Evolutionary conservation across 306 rosid species (phyloP).

Genomic region (Dryas drummondii): DNA sequence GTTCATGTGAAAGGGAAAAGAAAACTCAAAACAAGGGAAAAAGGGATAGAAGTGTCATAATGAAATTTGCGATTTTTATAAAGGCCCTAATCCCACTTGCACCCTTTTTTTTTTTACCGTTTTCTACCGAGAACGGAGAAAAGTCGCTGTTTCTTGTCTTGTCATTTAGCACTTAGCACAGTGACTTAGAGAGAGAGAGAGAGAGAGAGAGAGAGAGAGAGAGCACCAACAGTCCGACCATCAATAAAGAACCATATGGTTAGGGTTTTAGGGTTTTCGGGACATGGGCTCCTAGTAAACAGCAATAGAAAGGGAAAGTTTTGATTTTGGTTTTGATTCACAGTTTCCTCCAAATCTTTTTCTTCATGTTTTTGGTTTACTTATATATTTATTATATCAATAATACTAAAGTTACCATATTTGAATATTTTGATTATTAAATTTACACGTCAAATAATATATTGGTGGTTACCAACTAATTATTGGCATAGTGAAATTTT

Average conservation of each 20-base stretch:
- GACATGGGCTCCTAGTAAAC: conserved; percentile 51
- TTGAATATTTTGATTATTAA: no score
- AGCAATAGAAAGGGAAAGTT: conserved; percentile 18
- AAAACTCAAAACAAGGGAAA: not conserved
- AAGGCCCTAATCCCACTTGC: conserved; percentile 28
- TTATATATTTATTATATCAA: not conserved
- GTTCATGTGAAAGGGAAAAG: not conserved
- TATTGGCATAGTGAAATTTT: no score
- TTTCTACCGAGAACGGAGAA: conserved; percentile 61
- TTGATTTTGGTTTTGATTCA: not conserved
- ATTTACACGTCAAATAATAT: no score
- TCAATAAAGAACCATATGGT: conserved; percentile 42
- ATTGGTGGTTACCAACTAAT: no score
- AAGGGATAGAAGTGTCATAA: conserved; percentile 29
- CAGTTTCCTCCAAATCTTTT: conserved; percentile 6
- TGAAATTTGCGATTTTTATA: not conserved
- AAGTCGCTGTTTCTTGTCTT: conserved; percentile 61
- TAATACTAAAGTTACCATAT: no score
- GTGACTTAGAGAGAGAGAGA: no score
- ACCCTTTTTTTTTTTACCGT: conserved; percentile 31
- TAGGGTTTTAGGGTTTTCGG: conserved; percentile 54
- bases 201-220: conserved; percentile 20
- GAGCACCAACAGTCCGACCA: conserved; percentile 43
- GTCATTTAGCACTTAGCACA: conserved; percentile 62
- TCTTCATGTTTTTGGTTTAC: not conserved